Conservation (phyloP, 2,329 filamentous ascomycete species). For the Verticillium alfalfae region DNA sequence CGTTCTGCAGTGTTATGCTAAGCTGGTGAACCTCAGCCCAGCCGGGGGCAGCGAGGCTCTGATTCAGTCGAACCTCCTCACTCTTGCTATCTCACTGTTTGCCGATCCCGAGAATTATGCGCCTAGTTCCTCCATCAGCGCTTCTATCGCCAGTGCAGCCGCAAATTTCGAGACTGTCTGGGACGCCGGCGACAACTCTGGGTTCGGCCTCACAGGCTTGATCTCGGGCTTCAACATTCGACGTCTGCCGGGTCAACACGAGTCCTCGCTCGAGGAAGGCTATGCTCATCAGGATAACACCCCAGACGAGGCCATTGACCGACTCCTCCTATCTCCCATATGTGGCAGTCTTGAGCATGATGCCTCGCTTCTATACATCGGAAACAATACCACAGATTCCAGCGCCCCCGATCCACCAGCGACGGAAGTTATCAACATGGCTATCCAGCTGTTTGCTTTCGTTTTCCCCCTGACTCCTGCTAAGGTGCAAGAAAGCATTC, state of each 20-base stretch:
- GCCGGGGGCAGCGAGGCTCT: conserved; percentile 79
- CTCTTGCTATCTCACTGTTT: conserved; percentile 84
- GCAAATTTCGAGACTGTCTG: conserved; percentile 90
- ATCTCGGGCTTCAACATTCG: conserved; percentile 71
- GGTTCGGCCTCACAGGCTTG: conserved; percentile 86
- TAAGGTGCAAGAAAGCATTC: conserved; percentile 90
- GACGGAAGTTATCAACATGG: conserved; percentile 91
- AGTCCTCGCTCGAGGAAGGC: conserved; percentile 39
- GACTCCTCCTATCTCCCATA: conserved; percentile 61
- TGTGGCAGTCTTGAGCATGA: conserved; percentile 86
- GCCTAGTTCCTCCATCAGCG: conserved; percentile 71
- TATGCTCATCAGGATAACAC: conserved; percentile 46
- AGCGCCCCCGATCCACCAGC: conserved; percentile 67
- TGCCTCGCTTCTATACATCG: conserved; percentile 71
- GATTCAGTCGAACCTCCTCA: conserved; percentile 85
- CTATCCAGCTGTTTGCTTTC: conserved; percentile 88
- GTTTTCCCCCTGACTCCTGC: conserved; percentile 82
- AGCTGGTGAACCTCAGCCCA: conserved; percentile 83
- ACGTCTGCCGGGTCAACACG: conserved; percentile 64
- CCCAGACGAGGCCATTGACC: conserved; percentile 61
- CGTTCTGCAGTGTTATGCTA: conserved; percentile 91
- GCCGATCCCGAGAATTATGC: conserved; percentile 88
- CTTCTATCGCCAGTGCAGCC: conserved; percentile 84
- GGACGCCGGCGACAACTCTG: conserved; percentile 91
- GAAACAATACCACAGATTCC: conserved; percentile 35